Evolutionary conservation across 2,329 filamentous ascomycete species (phyloP).

Genomic region (Diplocarpon mali): DNA sequence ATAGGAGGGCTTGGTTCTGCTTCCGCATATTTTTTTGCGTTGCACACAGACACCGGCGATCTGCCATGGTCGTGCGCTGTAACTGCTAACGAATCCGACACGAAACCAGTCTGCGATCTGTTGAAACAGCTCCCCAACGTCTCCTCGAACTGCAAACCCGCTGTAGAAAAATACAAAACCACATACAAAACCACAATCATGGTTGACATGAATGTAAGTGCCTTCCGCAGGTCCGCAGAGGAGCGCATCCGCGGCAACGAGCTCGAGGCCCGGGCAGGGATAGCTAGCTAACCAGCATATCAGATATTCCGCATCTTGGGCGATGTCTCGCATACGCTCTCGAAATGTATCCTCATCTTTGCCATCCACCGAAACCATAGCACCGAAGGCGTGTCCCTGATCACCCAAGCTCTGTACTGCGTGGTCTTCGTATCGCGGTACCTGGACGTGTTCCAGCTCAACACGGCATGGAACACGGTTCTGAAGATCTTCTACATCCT

Average conservation of each 20-base stretch:
- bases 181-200: conserved; percentile 8
- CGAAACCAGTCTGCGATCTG: conserved; percentile 12
- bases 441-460: conserved; percentile 59
- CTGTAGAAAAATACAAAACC: not conserved
- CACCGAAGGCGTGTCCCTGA: conserved; percentile 83
- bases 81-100: conserved; percentile 4
- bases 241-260: not conserved
- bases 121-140: conserved; percentile 5
- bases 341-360: conserved; percentile 84
- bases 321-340: conserved; percentile 74
- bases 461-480: conserved; percentile 58
- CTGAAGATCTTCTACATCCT: conserved; percentile 86
- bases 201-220: conserved; percentile 19
- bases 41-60: not conserved
- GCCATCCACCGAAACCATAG: conserved; percentile 82
- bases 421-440: conserved; percentile 81
- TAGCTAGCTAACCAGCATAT: not conserved
- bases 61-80: conserved; percentile 1
- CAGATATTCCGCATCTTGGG: conserved; percentile 62
- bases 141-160: not conserved
- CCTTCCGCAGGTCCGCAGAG: not conserved
- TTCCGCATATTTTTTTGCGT: not conserved
- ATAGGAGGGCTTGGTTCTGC: not conserved
- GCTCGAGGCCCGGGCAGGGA: too few relatives aligned
- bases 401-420: conserved; percentile 81